A percentile compares a stretch with the other conserved stretches of the same genome.
Conservation (phyloP, 306 rosid species). For the Mucuna pruriens region DNA sequence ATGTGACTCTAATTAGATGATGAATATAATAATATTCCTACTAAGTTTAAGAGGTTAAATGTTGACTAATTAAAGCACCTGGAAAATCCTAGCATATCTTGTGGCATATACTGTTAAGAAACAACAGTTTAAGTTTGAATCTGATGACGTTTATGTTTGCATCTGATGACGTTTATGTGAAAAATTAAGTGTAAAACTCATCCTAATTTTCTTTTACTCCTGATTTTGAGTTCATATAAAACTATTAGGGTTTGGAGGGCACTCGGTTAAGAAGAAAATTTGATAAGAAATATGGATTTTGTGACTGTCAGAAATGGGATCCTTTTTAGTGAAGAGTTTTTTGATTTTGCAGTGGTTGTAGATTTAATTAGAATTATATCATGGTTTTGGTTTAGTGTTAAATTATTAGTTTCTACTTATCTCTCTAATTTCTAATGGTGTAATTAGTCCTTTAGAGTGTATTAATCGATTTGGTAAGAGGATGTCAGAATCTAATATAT, state of each 20-base stretch:
- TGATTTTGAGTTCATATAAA: not conserved
- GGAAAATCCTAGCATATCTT: constrained; percentile 2
- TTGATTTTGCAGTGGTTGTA: not conserved
- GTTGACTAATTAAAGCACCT: not conserved
- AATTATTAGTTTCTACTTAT: not conserved
- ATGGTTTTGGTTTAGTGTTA: not conserved
- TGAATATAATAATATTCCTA: no score
- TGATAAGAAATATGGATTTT: constrained; percentile 3
- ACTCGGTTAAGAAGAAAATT: not conserved
- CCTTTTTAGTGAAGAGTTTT: not conserved
- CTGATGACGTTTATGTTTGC: not conserved
- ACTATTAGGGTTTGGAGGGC: constrained; percentile 30
- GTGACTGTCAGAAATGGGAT: not conserved
- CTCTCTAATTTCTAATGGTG: not conserved
- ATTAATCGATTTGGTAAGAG: not conserved
- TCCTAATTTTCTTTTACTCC: not conserved
- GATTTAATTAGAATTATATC: not conserved
- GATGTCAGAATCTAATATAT: not conserved
- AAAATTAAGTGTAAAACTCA: not conserved
- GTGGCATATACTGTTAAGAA: not conserved
- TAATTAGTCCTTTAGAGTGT: not conserved
- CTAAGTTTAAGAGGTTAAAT: not conserved
- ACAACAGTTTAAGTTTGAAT: not conserved
- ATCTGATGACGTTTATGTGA: not conserved
- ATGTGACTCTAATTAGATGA: not conserved